A percentile compares a stretch with the other conserved stretches of the same genome.
phyloP scores from a whole-genome alignment of 768 basidiomycete genomes.

The Hericium alpestre region DNA sequence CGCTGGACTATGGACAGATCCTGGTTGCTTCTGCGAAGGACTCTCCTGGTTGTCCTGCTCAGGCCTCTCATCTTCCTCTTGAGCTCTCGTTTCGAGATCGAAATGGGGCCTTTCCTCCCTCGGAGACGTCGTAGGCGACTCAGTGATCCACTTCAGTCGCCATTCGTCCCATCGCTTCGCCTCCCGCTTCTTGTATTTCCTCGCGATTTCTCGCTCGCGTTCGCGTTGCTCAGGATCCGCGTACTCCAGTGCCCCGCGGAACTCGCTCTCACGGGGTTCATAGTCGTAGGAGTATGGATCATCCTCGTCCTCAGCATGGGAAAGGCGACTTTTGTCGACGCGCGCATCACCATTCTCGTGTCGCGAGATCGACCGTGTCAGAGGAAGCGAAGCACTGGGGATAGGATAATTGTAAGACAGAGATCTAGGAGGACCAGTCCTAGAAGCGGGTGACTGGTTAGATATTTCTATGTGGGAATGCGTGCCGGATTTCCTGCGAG shows the following conservation, averaged over 20 bases:
- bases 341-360: constrained; percentile 19
- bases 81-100: background rate
- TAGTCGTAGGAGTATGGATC: constrained; percentile 22
- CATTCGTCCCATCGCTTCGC: constrained; percentile 29
- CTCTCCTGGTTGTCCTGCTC: background rate
- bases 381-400: constrained; percentile 29
- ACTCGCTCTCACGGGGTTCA: constrained; percentile 30
- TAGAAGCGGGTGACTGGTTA: constrained; percentile 40
- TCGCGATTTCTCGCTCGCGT: constrained; percentile 27
- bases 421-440: constrained; percentile 68
- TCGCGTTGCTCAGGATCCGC: constrained; percentile 24
- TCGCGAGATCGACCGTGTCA: constrained; percentile 14
- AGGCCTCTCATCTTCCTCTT: background rate
- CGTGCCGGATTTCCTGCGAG: background rate
- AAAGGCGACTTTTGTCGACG: constrained; percentile 20
- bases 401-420: constrained; percentile 55
- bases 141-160: constrained; percentile 40
- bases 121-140: constrained; percentile 25
- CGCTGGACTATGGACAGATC: background rate
- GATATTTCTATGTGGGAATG: constrained; percentile 1
- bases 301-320: constrained; percentile 22
- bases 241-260: constrained; percentile 55
- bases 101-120: background rate
- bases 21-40: background rate
- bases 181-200: constrained; percentile 45